Percentiles rank a stretch among this genome's conserved stretches.
These are phyloP conservation scores for Priceomyces castillae DNA, from an alignment of 805 yeast genomes.

Conservation along the genomic window DNA sequence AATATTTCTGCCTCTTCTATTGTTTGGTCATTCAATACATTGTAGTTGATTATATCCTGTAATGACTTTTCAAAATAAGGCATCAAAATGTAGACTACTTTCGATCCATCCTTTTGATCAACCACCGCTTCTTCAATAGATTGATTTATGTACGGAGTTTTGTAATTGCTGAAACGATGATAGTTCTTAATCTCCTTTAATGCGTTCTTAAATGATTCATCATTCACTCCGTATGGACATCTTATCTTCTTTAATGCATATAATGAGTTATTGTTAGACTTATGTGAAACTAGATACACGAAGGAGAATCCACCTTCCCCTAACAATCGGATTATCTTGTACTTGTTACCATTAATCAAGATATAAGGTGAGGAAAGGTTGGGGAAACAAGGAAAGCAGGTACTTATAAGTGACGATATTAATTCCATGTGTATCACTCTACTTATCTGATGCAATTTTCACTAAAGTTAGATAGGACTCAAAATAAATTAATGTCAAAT, in stretches of 20 bases:
- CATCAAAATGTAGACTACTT: constrained; percentile 70
- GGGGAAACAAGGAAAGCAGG: constrained; percentile 48
- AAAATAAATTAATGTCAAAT: too few relatives aligned
- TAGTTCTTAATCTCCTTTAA: constrained; percentile 76
- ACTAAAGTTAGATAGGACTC: too few relatives aligned
- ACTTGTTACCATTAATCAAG: constrained; percentile 57
- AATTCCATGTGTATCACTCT: constrained; percentile 22
- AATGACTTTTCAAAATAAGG: constrained; percentile 74
- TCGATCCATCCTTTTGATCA: constrained; percentile 76
- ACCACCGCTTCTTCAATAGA: constrained; percentile 68
- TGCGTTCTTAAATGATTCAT: constrained; percentile 57
- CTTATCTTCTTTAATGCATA: constrained; percentile 84
- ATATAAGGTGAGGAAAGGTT: constrained; percentile 51
- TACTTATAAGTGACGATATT: constrained; percentile 17
- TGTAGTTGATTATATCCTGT: constrained; percentile 72
- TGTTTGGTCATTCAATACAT: constrained; percentile 51
- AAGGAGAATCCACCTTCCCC: constrained; percentile 92
- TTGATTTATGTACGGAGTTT: constrained; percentile 62
- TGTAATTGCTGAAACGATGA: constrained; percentile 56
- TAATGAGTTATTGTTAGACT: constrained; percentile 39
- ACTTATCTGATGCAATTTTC: too few relatives aligned
- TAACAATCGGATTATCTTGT: constrained; percentile 63
- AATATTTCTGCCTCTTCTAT: constrained; percentile 66
- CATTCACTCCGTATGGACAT: constrained; percentile 83
- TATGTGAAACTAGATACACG: constrained; percentile 68